These are phyloP conservation scores for Paraphoma sp. DNA, from an alignment of 2,329 filamentous ascomycete species.

Conservation along the genomic window DNA sequence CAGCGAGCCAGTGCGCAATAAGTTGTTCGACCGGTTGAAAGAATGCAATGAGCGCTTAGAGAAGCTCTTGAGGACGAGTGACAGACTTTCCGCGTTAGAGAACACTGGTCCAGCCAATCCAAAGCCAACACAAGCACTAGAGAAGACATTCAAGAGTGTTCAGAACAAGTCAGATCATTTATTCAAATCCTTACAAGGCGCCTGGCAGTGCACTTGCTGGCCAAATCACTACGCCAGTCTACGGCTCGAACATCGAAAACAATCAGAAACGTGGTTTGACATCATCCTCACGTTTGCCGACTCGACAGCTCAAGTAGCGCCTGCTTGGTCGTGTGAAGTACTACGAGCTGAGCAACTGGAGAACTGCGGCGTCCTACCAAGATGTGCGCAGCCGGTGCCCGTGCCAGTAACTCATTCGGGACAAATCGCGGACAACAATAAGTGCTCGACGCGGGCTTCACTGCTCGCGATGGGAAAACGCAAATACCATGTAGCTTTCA, in stretches of 20 bases:
- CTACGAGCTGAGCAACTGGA: too few relatives aligned
- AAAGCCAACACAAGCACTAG: slow-evolving; percentile 12
- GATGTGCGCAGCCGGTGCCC: too few relatives aligned
- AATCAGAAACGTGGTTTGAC: slow-evolving; percentile 23
- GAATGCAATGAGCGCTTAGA: slow-evolving; percentile 24
- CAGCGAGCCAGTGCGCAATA: slow-evolving; percentile 12
- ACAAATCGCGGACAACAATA: too few relatives aligned
- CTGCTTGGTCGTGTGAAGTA: slow-evolving; percentile 17
- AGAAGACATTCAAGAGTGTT: slow-evolving; percentile 13
- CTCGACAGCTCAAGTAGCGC: not conserved
- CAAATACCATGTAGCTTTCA: too few relatives aligned
- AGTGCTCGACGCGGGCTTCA: too few relatives aligned
- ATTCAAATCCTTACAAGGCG: slow-evolving; percentile 21
- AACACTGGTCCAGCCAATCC: slow-evolving; percentile 2
- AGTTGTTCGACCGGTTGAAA: slow-evolving; percentile 21
- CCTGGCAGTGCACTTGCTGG: slow-evolving; percentile 28
- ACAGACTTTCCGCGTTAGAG: slow-evolving; percentile 18
- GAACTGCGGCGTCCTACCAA: too few relatives aligned
- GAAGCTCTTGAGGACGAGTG: slow-evolving; percentile 25
- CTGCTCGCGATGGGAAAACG: too few relatives aligned
- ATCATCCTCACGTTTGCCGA: slow-evolving; percentile 12
- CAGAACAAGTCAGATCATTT: slow-evolving; percentile 20
- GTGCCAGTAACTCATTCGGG: too few relatives aligned
- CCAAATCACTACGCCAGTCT: slow-evolving; percentile 29
- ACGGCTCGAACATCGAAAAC: slow-evolving; percentile 26